phyloP scores from a whole-genome alignment of 495 filamentous ascomycete genomes.

The Sordaria brevicollis region DNA sequence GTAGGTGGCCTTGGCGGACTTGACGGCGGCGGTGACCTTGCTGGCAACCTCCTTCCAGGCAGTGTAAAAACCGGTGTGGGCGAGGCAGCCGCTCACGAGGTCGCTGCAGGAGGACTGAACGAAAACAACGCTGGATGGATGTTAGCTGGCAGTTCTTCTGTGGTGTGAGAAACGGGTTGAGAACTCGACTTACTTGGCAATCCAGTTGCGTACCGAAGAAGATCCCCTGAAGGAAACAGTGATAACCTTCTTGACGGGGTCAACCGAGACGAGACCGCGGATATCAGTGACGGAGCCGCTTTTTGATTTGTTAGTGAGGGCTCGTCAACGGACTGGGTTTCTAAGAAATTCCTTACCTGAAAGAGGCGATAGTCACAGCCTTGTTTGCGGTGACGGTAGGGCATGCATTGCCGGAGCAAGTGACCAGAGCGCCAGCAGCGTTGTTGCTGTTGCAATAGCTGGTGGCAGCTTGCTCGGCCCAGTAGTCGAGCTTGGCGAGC shows the following conservation, averaged over 20 bases:
- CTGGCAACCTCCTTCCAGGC: slow-evolving; percentile 26
- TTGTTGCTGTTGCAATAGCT: slow-evolving; percentile 55
- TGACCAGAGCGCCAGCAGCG: slow-evolving; percentile 36
- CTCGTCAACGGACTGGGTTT: neutral
- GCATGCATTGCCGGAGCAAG: slow-evolving; percentile 51
- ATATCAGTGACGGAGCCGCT: slow-evolving; percentile 49
- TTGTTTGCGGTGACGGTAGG: slow-evolving; percentile 45
- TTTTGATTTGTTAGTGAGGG: slow-evolving; percentile 2
- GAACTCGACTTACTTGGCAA: slow-evolving; percentile 47
- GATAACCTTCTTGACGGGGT: slow-evolving; percentile 50
- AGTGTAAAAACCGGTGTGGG: slow-evolving; percentile 30
- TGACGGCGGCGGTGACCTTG: slow-evolving; percentile 13
- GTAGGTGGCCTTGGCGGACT: slow-evolving; percentile 22
- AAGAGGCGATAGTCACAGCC: slow-evolving; percentile 46
- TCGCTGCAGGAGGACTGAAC: slow-evolving; percentile 17
- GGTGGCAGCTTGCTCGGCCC: slow-evolving; percentile 60
- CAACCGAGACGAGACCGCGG: slow-evolving; percentile 59
- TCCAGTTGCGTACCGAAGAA: slow-evolving; percentile 51
- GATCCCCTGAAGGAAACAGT: slow-evolving; percentile 63
- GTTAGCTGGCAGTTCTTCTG: neutral
- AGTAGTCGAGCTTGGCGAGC: slow-evolving; percentile 47
- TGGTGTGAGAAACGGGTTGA: neutral
- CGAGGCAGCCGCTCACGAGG: slow-evolving; percentile 20
- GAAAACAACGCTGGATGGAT: slow-evolving; percentile 19
- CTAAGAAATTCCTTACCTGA: slow-evolving; percentile 37